Evolutionary conservation across 495 filamentous ascomycete species (phyloP).

Genomic region (Aspergillus biplanus): DNA sequence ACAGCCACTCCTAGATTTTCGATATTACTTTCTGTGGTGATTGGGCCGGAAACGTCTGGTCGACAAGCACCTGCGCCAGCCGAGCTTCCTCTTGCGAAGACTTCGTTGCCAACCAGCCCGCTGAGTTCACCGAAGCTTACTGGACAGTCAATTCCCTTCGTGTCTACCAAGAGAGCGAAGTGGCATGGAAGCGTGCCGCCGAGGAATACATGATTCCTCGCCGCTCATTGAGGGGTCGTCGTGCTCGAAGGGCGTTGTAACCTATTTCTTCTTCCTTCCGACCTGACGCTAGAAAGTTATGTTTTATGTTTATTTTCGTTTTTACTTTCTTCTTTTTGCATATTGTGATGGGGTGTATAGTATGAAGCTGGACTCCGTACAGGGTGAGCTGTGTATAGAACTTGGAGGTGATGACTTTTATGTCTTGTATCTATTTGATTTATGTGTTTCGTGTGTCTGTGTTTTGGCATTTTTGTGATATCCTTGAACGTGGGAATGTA

Average conservation of each 20-base stretch:
- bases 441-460: background rate
- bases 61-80: constrained; percentile 32
- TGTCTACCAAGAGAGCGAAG: constrained; percentile 53
- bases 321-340: background rate
- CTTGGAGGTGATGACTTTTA: background rate
- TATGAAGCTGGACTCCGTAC: background rate
- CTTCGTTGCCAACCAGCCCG: constrained; percentile 64
- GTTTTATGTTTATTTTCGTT: background rate
- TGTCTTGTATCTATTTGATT: background rate
- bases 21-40: constrained; percentile 72
- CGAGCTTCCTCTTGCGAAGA: constrained; percentile 57
- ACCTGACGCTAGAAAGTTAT: background rate
- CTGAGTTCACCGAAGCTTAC: constrained; percentile 63
- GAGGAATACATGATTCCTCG: background rate
- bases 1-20: constrained; percentile 45
- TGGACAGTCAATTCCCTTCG: constrained; percentile 69
- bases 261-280: background rate
- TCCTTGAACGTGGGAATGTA: background rate
- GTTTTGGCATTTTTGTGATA: background rate
- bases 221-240: background rate
- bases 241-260: background rate
- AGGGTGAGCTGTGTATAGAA: background rate
- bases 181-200: background rate
- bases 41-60: constrained; percentile 59
- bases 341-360: background rate